A percentile compares a stretch with the other conserved stretches of the same genome.
Conservation (phyloP, 1,284 basidiomycete genomes). For the Cerrena zonata region DNA sequence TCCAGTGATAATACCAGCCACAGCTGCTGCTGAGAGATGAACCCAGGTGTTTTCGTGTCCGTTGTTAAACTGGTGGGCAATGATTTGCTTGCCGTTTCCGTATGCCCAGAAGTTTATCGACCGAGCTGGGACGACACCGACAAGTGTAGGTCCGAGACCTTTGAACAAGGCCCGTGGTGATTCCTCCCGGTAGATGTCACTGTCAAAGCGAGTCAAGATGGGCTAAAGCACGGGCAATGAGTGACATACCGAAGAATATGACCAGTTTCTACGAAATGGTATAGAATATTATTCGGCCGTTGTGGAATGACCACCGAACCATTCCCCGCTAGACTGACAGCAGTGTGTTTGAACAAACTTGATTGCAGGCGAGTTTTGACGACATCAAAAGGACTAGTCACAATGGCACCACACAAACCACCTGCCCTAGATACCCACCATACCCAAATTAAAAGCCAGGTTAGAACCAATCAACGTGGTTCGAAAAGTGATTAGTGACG, state of each 20-base stretch:
- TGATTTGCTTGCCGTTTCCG: slow-evolving; percentile 90
- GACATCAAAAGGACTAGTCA: slow-evolving; percentile 96
- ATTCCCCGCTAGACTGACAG: slow-evolving; percentile 37
- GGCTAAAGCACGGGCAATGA: not conserved
- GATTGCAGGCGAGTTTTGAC: slow-evolving; percentile 97
- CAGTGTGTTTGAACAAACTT: slow-evolving; percentile 67
- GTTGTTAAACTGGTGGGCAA: slow-evolving; percentile 78
- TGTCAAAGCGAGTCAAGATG: slow-evolving; percentile 26
- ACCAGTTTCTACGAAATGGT: slow-evolving; percentile 92
- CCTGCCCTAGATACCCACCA: too few relatives aligned
- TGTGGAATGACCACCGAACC: slow-evolving; percentile 39
- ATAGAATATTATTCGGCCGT: slow-evolving; percentile 55
- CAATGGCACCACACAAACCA: slow-evolving; percentile 95
- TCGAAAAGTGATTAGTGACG: slow-evolving; percentile 25
- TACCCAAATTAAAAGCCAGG: slow-evolving; percentile 45
- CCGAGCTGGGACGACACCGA: slow-evolving; percentile 90
- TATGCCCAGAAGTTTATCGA: slow-evolving; percentile 99
- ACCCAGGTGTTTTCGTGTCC: slow-evolving; percentile 82
- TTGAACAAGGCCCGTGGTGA: slow-evolving; percentile 88
- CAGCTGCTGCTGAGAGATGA: slow-evolving; percentile 81
- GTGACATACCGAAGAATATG: slow-evolving; percentile 74
- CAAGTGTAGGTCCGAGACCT: slow-evolving; percentile 89
- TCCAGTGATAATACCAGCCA: slow-evolving; percentile 82
- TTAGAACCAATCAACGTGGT: slow-evolving; percentile 4
- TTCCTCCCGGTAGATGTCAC: slow-evolving; percentile 87